Evolutionary conservation across 257 asterid species (phyloP).

Genomic region (Fraxinus quadrangulata): DNA sequence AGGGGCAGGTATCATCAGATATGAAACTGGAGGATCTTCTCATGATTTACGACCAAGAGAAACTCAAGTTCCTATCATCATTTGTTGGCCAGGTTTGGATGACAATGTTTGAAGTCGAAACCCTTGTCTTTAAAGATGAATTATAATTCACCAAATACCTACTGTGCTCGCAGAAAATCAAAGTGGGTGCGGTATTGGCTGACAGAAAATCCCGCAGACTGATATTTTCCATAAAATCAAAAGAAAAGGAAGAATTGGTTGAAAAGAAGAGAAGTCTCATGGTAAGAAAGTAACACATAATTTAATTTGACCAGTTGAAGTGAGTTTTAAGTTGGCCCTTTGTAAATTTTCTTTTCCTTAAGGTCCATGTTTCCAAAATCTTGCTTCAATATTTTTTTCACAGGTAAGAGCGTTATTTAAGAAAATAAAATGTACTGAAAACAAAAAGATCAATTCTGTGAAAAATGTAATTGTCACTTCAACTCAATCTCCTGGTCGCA

Average conservation of each 20-base stretch:
- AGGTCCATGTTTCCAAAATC: conserved; percentile 5
- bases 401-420: background rate
- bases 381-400: background rate
- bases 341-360: background rate
- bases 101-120: conserved; percentile 14
- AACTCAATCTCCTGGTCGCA: background rate
- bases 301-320: background rate
- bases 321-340: background rate
- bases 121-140: conserved; percentile 15
- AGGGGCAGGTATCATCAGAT: conserved; percentile 53
- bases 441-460: background rate
- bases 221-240: conserved; percentile 66
- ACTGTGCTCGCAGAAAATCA: conserved; percentile 59
- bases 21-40: conserved; percentile 90
- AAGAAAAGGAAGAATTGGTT: conserved; percentile 76
- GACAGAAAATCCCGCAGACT: conserved; percentile 76
- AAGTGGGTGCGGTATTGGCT: conserved; percentile 65
- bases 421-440: background rate
- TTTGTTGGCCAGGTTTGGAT: conserved; percentile 92
- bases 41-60: conserved; percentile 79
- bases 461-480: background rate
- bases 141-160: conserved; percentile 5
- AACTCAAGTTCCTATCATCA: conserved; percentile 79
- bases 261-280: conserved; percentile 75
- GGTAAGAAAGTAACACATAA: conserved; percentile 48